phyloP scores from a whole-genome alignment of 192 early-diverging fungal genomes.

The Endogone sp. region DNA sequence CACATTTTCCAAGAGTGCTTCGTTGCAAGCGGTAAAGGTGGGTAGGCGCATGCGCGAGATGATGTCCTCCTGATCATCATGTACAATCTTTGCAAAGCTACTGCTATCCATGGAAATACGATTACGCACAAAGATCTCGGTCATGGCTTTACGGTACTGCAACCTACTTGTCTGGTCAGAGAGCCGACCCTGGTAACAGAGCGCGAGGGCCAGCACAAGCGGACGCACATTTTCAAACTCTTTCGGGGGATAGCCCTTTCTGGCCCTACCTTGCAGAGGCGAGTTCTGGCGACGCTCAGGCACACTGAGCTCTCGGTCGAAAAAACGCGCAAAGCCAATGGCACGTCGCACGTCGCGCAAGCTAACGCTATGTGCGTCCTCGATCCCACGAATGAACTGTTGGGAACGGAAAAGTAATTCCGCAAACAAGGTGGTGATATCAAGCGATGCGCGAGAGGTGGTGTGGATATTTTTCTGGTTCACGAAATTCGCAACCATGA shows the following conservation, averaged over 20 bases:
- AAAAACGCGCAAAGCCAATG: constrained; percentile 5
- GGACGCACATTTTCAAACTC: neutral
- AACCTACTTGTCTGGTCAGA: constrained; percentile 8
- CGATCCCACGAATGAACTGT: constrained; percentile 8
- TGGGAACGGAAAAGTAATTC: constrained; percentile 14
- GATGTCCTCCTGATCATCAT: constrained; percentile 9
- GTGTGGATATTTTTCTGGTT: neutral
- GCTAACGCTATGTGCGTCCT: constrained; percentile 18
- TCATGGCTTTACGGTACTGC: constrained; percentile 5
- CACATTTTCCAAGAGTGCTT: constrained; percentile 19
- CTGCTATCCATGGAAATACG: neutral
- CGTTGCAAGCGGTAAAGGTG: constrained; percentile 7
- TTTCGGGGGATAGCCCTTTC: neutral
- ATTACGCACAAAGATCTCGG: constrained; percentile 1
- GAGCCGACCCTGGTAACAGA: constrained; percentile 15
- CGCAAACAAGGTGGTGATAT: neutral
- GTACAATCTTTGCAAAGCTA: neutral
- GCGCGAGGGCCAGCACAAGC: constrained; percentile 6
- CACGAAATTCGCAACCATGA: neutral
- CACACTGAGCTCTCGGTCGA: neutral
- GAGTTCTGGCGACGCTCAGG: neutral
- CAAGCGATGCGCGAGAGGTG: neutral
- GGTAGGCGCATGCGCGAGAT: constrained; percentile 9
- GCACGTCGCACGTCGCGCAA: constrained; percentile 14
- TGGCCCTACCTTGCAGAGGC: neutral